A percentile compares a stretch with the other conserved stretches of the same genome.
Evolutionary conservation across 805 yeast genomes (phyloP).

Genomic region (Naumovozyma castellii): DNA sequence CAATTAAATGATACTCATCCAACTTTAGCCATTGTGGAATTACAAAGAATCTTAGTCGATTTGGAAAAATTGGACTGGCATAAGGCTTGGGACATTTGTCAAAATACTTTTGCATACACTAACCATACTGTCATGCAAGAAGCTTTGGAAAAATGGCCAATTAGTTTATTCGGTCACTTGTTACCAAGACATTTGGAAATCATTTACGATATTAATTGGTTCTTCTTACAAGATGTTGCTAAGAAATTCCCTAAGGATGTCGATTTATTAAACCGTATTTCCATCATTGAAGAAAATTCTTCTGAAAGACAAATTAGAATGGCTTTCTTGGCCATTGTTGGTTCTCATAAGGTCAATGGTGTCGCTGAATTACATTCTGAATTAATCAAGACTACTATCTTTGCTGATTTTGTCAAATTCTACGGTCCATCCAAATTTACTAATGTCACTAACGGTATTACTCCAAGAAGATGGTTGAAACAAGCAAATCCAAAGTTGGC

Average conservation of each 20-base stretch:
- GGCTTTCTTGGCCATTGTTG: slow-evolving; percentile 87
- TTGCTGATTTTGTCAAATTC: slow-evolving; percentile 77
- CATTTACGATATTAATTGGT: slow-evolving; percentile 74
- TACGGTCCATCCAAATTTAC: slow-evolving; percentile 79
- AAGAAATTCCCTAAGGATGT: slow-evolving; percentile 66
- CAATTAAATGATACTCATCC: slow-evolving; percentile 95
- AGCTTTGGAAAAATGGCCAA: slow-evolving; percentile 94
- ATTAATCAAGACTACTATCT: slow-evolving; percentile 77
- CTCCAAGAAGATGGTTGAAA: slow-evolving; percentile 93
- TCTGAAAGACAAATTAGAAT: slow-evolving; percentile 76
- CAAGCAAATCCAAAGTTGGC: slow-evolving; percentile 85
- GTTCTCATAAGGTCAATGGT: slow-evolving; percentile 89
- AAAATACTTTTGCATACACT: slow-evolving; percentile 78
- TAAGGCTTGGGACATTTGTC: slow-evolving; percentile 77
- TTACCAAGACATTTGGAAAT: slow-evolving; percentile 89
- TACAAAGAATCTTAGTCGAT: slow-evolving; percentile 79
- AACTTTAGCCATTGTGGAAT: slow-evolving; percentile 80
- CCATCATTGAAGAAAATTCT: slow-evolving; percentile 66
- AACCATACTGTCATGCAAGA: slow-evolving; percentile 93
- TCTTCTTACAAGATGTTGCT: slow-evolving; percentile 69
- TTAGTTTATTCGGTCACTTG: slow-evolving; percentile 63
- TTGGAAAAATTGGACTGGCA: slow-evolving; percentile 75
- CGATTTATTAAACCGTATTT: slow-evolving; percentile 54
- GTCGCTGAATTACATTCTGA: slow-evolving; percentile 94
- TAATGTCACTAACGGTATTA: slow-evolving; percentile 89